These are phyloP conservation scores for Aspergillus aculeatinus DNA, from an alignment of 2,329 filamentous ascomycete species.

Conservation along the genomic window DNA sequence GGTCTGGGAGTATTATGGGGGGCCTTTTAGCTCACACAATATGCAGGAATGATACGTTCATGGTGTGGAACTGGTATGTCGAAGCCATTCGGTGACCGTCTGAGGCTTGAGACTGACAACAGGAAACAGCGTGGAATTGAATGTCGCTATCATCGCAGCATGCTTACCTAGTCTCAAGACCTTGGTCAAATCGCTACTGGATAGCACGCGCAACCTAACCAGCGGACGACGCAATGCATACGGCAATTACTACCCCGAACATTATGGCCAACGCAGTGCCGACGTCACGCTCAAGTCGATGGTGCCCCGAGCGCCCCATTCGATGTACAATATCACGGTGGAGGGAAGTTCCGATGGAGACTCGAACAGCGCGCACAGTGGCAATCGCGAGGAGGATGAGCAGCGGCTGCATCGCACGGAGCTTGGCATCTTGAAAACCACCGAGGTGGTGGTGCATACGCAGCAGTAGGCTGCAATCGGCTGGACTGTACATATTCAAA, in stretches of 20 bases:
- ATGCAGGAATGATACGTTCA: conserved; percentile 14
- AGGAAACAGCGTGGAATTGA: conserved; percentile 40
- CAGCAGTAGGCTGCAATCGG: neutral
- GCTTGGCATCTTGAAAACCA: conserved; percentile 3
- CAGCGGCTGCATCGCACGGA: conserved; percentile 2
- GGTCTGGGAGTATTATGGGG: too few relatives aligned
- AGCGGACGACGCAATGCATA: conserved; percentile 9
- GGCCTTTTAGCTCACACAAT: neutral
- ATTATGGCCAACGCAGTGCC: conserved; percentile 2
- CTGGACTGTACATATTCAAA: neutral
- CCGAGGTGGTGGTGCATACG: conserved; percentile 3
- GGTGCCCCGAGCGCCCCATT: neutral
- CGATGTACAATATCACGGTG: neutral
- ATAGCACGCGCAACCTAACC: conserved; percentile 13
- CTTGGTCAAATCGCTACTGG: conserved; percentile 27
- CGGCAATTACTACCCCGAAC: conserved; percentile 4
- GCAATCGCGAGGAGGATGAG: neutral
- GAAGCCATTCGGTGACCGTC: neutral
- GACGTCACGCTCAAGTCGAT: conserved; percentile 3
- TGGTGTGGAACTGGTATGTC: conserved; percentile 23
- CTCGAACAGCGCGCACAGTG: neutral
- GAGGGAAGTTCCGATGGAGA: neutral
- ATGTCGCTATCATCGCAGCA: conserved; percentile 43
- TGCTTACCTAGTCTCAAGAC: conserved; percentile 44
- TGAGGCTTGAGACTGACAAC: neutral